Evolutionary conservation across 2,329 filamentous ascomycete genomes (phyloP), one percentile per base, ranked within the genome.

Genomic region (Sporothrix mexicana): DNA sequence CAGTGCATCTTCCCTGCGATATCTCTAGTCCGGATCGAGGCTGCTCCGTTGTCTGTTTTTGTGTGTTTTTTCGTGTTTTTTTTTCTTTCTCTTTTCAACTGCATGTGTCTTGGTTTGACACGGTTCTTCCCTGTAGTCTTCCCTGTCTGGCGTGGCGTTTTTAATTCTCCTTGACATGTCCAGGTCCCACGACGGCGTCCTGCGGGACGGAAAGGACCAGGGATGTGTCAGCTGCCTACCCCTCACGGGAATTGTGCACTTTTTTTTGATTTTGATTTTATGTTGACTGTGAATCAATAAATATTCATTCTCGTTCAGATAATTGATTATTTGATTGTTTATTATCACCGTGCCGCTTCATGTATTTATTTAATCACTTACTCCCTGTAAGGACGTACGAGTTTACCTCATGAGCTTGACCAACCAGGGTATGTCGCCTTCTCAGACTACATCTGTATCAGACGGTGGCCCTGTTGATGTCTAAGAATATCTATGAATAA

Each of bases 391-490:
- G 8, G n/a, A 64, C n/a, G 25, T 45, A 47, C 61, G 41, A 25
- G 41, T 47, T 13, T 64, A n/a, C 10, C 25, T 9, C n/a, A 25
- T 12, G 13, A 23, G 41, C 41, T 47, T 64, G n/a, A 64, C 61
- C 61, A 47, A 43, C 61, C 61, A 10, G 61, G 36, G 23, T 64
- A 5, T 64, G n/a, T 64, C 41, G 41, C 36, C 59, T 47, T 20
- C n/a, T 64, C 61, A 23, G 41, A 64, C 41, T 64, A 41, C 36
- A 45, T 25, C n/a, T 45, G 41, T 64, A 47, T 64, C 61, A 64
- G n/a, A 64, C n/a, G 23, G n/a, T 10, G 13, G 51, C 51, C 23
- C 51, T 12, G 20, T 3, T 23, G 2, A 25, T 12, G 13, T 55
- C 20, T 12, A 25, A 25, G 51, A 25, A 12, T 25, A 25, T 23